Percentiles rank a stretch among this genome's conserved stretches.
Evolutionary conservation across 2,329 filamentous ascomycete species (phyloP).

Genomic region (Cercospora janseana): DNA sequence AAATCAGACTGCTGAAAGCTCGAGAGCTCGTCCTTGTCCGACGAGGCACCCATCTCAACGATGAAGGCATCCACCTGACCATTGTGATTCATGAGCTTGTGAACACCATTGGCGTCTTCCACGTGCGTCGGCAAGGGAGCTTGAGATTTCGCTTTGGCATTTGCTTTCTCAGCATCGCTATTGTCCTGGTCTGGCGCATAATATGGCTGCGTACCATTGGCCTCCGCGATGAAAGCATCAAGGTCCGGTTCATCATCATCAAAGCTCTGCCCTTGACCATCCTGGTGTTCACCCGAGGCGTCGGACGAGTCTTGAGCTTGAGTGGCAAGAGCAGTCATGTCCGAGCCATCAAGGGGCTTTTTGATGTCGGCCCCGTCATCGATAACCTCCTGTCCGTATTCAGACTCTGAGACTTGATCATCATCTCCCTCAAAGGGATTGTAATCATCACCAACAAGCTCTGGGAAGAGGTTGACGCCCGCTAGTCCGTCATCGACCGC

Average conservation of each 20-base stretch:
- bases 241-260: background rate
- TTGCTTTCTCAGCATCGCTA: background rate
- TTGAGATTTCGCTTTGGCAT: background rate
- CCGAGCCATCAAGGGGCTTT: background rate
- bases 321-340: background rate
- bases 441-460: background rate
- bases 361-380: slow-evolving; percentile 1
- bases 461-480: background rate
- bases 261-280: background rate
- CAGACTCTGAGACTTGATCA: background rate
- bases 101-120: slow-evolving; percentile 3
- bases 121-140: background rate
- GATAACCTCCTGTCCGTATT: slow-evolving; percentile 8
- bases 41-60: background rate
- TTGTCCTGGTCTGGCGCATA: background rate
- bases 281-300: background rate
- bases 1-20: background rate
- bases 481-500: background rate
- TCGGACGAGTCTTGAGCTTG: background rate
- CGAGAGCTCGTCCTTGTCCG: background rate
- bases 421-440: slow-evolving; percentile 1
- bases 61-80: slow-evolving; percentile 9
- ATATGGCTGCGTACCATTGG: background rate
- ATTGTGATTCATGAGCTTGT: background rate
- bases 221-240: slow-evolving; percentile 9